Evolutionary conservation across 441 rosid species (phyloP).

Genomic region (Adansonia madagascariensis): DNA sequence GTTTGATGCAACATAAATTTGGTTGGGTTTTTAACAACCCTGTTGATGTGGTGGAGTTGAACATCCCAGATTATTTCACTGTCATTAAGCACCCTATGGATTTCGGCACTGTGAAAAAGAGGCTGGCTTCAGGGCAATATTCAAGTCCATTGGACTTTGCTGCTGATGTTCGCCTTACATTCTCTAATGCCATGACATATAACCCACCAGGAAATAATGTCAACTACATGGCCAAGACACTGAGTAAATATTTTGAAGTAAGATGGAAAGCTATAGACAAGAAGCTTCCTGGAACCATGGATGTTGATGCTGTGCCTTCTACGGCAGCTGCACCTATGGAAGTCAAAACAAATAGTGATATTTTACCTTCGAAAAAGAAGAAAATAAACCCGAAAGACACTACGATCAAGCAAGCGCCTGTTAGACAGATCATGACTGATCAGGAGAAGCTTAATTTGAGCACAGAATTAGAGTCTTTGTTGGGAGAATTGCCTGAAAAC

Average conservation of each 20-base stretch:
- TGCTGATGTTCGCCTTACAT: slow-evolving; percentile 80
- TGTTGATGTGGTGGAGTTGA: slow-evolving; percentile 78
- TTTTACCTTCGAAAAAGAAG: slow-evolving; percentile 37
- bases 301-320: slow-evolving; percentile 39
- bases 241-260: slow-evolving; percentile 65
- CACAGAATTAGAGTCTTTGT: slow-evolving; percentile 62
- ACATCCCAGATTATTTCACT: slow-evolving; percentile 83
- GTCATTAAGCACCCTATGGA: slow-evolving; percentile 92
- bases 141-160: slow-evolving; percentile 67
- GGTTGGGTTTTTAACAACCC: slow-evolving; percentile 76
- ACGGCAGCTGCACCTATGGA: slow-evolving; percentile 38
- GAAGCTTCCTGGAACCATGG: slow-evolving; percentile 50
- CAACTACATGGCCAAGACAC: slow-evolving; percentile 68
- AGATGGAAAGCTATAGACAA: slow-evolving; percentile 83
- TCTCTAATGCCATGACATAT: slow-evolving; percentile 80
- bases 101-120: slow-evolving; percentile 76
- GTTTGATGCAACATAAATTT: slow-evolving; percentile 63
- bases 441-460: slow-evolving; percentile 70
- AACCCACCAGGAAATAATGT: slow-evolving; percentile 80
- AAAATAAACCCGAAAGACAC: slow-evolving; percentile 38
- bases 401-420: slow-evolving; percentile 45
- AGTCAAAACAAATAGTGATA: slow-evolving; percentile 35
- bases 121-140: slow-evolving; percentile 56
- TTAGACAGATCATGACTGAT: slow-evolving; percentile 55
- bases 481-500: slow-evolving; percentile 71